Evolutionary conservation across 2,329 filamentous ascomycete genomes (phyloP).

Genomic region (Diaporthe citriasiana): DNA sequence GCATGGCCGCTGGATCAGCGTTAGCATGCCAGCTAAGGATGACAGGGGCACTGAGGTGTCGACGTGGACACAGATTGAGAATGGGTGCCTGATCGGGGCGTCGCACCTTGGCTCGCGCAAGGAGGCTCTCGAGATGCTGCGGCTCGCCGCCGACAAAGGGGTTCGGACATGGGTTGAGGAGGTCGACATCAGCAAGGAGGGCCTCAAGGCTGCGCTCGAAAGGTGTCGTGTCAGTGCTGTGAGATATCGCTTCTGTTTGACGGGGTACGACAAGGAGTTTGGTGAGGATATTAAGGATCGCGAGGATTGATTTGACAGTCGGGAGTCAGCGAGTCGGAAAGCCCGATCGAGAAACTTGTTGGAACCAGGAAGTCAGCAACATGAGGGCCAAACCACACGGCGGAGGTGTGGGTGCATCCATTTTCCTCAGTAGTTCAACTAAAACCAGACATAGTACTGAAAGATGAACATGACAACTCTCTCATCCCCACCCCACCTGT

Average conservation of each 20-base stretch:
- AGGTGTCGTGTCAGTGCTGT: conserved; percentile 80
- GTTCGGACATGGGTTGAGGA: conserved; percentile 80
- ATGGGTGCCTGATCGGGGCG: conserved; percentile 80
- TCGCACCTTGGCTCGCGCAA: conserved; percentile 79
- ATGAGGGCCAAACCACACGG: too few species aligned
- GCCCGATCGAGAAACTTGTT: neutral
- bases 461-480: neutral
- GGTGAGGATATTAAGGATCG: conserved; percentile 53
- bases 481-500: rapidly evolving
- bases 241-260: conserved; percentile 82
- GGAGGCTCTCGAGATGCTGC: conserved; percentile 80
- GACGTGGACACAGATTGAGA: conserved; percentile 81
- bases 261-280: conserved; percentile 78
- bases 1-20: conserved; percentile 83
- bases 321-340: neutral
- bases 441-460: neutral
- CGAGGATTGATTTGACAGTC: neutral
- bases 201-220: conserved; percentile 77
- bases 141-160: conserved; percentile 78
- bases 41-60: conserved; percentile 79
- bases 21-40: conserved; percentile 77
- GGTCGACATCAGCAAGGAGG: conserved; percentile 80
- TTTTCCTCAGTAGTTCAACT: too few species aligned
- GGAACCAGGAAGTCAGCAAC: too few species aligned
- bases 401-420: too few species aligned